These are phyloP conservation scores for Termitomyces sp. DNA, from an alignment of 768 basidiomycete genomes.

Conservation along the genomic window DNA sequence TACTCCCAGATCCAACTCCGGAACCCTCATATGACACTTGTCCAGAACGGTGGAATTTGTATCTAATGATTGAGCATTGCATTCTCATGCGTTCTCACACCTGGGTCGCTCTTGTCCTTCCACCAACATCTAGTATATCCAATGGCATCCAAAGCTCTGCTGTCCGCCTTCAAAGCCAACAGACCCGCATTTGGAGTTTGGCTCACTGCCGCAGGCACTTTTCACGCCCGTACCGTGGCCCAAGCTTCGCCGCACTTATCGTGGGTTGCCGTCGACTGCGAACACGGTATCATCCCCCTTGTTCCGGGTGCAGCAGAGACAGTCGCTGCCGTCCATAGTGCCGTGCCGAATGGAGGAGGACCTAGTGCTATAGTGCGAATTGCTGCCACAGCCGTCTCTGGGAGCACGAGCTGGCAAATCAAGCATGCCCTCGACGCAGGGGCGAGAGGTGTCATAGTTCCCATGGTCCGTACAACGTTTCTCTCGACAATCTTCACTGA, in stretches of 20 bases:
- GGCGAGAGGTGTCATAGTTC: slow-evolving; percentile 58
- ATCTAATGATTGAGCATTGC: background rate
- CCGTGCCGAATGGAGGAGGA: slow-evolving; percentile 34
- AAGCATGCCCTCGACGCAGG: slow-evolving; percentile 68
- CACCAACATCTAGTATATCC: background rate
- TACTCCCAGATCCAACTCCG: background rate
- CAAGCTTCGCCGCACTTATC: slow-evolving; percentile 49
- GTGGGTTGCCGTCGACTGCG: slow-evolving; percentile 65
- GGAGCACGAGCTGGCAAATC: slow-evolving; percentile 63
- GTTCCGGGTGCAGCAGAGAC: slow-evolving; percentile 53
- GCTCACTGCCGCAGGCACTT: slow-evolving; percentile 54
- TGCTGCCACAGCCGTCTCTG: slow-evolving; percentile 54
- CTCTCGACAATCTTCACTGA: background rate
- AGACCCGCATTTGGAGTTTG: slow-evolving; percentile 66
- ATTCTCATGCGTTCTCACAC: background rate
- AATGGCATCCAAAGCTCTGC: slow-evolving; percentile 52
- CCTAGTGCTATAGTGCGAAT: slow-evolving; percentile 57
- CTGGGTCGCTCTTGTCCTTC: background rate
- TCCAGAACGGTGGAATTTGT: background rate
- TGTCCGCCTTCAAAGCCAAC: slow-evolving; percentile 45
- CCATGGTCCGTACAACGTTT: slow-evolving; percentile 43
- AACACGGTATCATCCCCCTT: slow-evolving; percentile 57
- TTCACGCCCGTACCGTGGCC: slow-evolving; percentile 55
- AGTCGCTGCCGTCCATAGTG: slow-evolving; percentile 46
- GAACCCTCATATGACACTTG: background rate